Conservation (phyloP, 2,329 filamentous ascomycete genomes). For the Fusarium bactridioides region DNA sequence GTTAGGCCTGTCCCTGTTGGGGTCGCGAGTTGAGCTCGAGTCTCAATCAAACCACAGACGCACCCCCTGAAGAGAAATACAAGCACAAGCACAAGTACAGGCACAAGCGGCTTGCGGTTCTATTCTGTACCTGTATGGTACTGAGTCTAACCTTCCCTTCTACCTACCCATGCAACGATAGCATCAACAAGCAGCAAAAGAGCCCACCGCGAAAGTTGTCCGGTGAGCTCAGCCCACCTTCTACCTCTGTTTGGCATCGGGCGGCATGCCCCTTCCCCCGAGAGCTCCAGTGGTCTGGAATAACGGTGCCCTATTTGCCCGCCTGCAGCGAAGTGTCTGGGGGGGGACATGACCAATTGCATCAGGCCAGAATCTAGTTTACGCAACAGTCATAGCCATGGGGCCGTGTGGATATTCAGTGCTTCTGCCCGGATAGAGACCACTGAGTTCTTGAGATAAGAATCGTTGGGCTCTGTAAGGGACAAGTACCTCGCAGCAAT, state of each 20-base stretch:
- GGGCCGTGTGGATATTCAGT: constrained; percentile 13
- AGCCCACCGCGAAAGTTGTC: constrained; percentile 18
- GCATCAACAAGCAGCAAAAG: constrained; percentile 16
- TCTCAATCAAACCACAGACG: constrained; percentile 13
- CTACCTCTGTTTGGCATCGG: constrained; percentile 29
- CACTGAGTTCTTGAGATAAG: constrained; percentile 23
- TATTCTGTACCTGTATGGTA: constrained; percentile 1
- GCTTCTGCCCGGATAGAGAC: background rate
- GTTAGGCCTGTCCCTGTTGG: constrained; percentile 36
- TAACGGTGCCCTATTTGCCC: constrained; percentile 39
- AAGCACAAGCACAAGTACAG: background rate
- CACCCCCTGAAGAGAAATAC: background rate
- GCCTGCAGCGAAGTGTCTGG: constrained; percentile 28
- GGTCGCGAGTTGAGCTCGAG: constrained; percentile 14
- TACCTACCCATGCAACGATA: constrained; percentile 21
- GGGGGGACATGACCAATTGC: constrained; percentile 35
- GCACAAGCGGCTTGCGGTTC: background rate
- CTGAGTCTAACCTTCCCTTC: background rate
- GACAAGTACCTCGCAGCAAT: constrained; percentile 3
- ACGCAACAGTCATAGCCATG: constrained; percentile 31
- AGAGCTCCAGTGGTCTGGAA: constrained; percentile 42
- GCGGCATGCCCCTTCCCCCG: constrained; percentile 36
- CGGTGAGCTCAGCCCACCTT: constrained; percentile 39
- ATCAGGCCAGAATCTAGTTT: constrained; percentile 43
- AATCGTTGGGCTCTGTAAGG: constrained; percentile 2